These are phyloP conservation scores for Plasmodium gallinaceum DNA, from an alignment of 169 alveolate genomes.

Conservation along the genomic window DNA sequence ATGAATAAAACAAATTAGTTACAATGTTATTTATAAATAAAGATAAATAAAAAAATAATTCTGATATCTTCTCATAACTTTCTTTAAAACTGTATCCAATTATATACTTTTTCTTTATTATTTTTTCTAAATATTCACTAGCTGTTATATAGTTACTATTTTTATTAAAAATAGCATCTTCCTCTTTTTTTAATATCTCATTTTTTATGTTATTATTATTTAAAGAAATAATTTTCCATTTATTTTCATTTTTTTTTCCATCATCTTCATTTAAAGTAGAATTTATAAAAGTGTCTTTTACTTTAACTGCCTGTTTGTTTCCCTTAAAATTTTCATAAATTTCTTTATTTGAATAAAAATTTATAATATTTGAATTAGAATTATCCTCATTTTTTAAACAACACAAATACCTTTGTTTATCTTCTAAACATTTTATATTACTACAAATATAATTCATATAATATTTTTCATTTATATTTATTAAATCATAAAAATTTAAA, in stretches of 20 bases:
- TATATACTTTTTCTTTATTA: constrained; percentile 27
- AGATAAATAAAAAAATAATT: constrained; percentile 36
- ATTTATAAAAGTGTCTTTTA: no score
- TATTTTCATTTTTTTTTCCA: no score
- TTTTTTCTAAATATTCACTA: constrained; percentile 10
- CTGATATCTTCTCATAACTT: constrained; percentile 43
- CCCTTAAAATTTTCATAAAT: no score
- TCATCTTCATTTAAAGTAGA: no score
- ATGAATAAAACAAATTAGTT: constrained; percentile 58
- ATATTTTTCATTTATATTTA: constrained; percentile 10
- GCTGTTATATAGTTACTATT: no score
- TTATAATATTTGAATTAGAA: no score
- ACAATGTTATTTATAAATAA: constrained; percentile 47
- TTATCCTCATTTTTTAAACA: no score
- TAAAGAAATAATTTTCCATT: no score
- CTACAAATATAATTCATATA: background rate
- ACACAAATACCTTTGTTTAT: no score
- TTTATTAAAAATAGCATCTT: background rate
- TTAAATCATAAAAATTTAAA: constrained; percentile 49
- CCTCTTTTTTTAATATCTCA: background rate
- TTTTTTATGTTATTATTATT: background rate
- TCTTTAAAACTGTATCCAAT: constrained; percentile 57
- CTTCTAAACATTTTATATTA: no score
- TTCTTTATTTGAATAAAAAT: no score
- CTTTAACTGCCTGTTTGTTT: no score